Base-by-base conservation (phyloP, 495 filamentous ascomycete genomes). In the Extremus antarcticus region DNA sequence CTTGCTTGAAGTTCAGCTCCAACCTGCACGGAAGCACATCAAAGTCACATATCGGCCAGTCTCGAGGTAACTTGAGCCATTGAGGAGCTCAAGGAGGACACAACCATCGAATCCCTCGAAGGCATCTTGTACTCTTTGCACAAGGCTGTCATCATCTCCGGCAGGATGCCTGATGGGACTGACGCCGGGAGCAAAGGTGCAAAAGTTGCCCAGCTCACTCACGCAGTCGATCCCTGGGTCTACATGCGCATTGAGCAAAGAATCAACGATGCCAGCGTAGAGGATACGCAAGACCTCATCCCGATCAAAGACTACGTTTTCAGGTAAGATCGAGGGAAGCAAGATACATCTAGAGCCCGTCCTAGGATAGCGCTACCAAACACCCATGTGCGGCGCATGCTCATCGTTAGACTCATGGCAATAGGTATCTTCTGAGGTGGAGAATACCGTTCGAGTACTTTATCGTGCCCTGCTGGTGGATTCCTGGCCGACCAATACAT, bases 301-400 rank as follows among this genome's bases (percentile, higher is more conserved):
- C 79, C 80, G 13, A 62, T 81, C 10, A 70, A 66, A 7, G 78
- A 82, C 38, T 83, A 84, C 53, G 71, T 80, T 25, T 83, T 84
- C 63, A 76, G 80, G 1, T 82, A 84, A 61, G 78, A 84, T 56
- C 76, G 80, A 1, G 80, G 80, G n/a, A n/a, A n/a, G n/a, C n/a
- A n/a, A n/a, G n/a, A n/a, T n/a, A n/a, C n/a, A n/a, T n/a, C n/a
- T n/a, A n/a, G n/a, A n/a, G n/a, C n/a, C n/a, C n/a, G n/a, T n/a
- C n/a, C n/a, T n/a, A n/a, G n/a, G n/a, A n/a, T n/a, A n/a, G n/a
- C n/a, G n/a, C n/a, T n/a, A n/a, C n/a, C n/a, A n/a, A n/a, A n/a
- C n/a, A n/a, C n/a, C n/a, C n/a, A n/a, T n/a, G n/a, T n/a, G n/a
- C n/a, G n/a, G n/a, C n/a, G n/a, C n/a, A n/a, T n/a, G n/a, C n/a